phyloP scores from a whole-genome alignment of 257 asterid genomes.

The Echites panduratus region DNA sequence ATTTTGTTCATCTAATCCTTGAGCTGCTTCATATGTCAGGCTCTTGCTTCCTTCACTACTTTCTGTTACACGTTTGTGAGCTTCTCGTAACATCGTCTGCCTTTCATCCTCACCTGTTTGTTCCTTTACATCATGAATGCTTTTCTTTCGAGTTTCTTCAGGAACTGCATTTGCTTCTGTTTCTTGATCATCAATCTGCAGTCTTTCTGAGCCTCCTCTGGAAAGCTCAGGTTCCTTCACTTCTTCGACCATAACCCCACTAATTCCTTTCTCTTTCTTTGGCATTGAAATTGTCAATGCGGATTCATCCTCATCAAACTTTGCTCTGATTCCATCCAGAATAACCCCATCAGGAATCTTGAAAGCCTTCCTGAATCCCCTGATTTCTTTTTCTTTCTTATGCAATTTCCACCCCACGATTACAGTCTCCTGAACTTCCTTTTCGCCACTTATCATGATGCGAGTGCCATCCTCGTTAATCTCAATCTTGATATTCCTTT shows the following conservation, averaged over 20 bases:
- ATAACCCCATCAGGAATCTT: constrained; percentile 68
- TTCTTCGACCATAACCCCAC: constrained; percentile 52
- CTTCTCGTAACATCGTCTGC: not conserved
- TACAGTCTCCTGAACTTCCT: constrained; percentile 47
- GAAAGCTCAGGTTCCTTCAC: constrained; percentile 39
- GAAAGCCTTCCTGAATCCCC: constrained; percentile 59
- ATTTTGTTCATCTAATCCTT: too few relatives aligned
- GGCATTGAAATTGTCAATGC: constrained; percentile 60
- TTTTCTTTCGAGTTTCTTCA: constrained; percentile 1
- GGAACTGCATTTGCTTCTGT: not conserved
- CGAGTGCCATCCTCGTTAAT: constrained; percentile 64
- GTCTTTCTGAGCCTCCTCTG: constrained; percentile 28
- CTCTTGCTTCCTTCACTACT: too few relatives aligned
- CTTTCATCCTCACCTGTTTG: not conserved
- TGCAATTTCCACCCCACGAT: constrained; percentile 51
- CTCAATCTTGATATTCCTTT: constrained; percentile 56
- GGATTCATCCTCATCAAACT: constrained; percentile 50
- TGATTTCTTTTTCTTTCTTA: constrained; percentile 45
- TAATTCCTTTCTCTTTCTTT: constrained; percentile 55
- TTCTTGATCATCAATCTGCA: constrained; percentile 35
- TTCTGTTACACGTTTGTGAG: not conserved
- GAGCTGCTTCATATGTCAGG: too few relatives aligned
- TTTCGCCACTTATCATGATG: constrained; percentile 55
- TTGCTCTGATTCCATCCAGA: constrained; percentile 62
- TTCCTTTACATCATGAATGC: not conserved